Evolutionary conservation across 2,329 filamentous ascomycete species (phyloP).

Genomic region (Cercospora zeina): DNA sequence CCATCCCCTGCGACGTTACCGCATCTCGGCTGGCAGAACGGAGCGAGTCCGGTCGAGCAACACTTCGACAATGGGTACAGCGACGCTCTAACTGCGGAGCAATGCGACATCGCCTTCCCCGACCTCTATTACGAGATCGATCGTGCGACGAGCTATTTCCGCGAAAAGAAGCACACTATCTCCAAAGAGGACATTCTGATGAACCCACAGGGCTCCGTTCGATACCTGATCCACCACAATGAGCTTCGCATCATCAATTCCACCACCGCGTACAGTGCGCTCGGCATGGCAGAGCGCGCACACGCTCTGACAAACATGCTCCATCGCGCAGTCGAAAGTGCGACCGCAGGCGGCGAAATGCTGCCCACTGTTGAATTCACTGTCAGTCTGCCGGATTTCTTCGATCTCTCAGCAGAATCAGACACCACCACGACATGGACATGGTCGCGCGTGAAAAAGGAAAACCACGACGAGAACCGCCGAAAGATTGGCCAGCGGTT

Average conservation of each 20-base stretch:
- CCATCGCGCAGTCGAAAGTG: slow-evolving; percentile 46
- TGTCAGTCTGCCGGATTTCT: slow-evolving; percentile 48
- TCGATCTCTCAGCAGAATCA: slow-evolving; percentile 6
- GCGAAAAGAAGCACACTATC: slow-evolving; percentile 25
- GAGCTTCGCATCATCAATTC: slow-evolving; percentile 32
- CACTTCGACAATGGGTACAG: slow-evolving; percentile 6
- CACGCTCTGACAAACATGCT: slow-evolving; percentile 47
- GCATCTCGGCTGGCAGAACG: neutral
- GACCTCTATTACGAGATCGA: slow-evolving; percentile 36
- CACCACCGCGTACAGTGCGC: slow-evolving; percentile 28
- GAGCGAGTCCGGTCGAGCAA: neutral
- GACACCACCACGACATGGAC: slow-evolving; percentile 28
- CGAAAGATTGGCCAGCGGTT: slow-evolving; percentile 41
- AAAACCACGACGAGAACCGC: slow-evolving; percentile 1
- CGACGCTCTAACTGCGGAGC: slow-evolving; percentile 14
- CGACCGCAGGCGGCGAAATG: slow-evolving; percentile 40
- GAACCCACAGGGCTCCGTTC: slow-evolving; percentile 27
- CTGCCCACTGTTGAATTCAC: slow-evolving; percentile 53
- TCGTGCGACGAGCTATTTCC: slow-evolving; percentile 31
- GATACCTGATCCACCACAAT: slow-evolving; percentile 34
- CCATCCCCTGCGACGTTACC: neutral
- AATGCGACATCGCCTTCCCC: slow-evolving; percentile 36
- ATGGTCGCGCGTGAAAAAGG: slow-evolving; percentile 19
- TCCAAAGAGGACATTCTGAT: slow-evolving; percentile 25
- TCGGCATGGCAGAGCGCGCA: slow-evolving; percentile 25